phyloP scores from a whole-genome alignment of 108 stramenopile genomes.

The Pseudonitzschia multistriata region DNA sequence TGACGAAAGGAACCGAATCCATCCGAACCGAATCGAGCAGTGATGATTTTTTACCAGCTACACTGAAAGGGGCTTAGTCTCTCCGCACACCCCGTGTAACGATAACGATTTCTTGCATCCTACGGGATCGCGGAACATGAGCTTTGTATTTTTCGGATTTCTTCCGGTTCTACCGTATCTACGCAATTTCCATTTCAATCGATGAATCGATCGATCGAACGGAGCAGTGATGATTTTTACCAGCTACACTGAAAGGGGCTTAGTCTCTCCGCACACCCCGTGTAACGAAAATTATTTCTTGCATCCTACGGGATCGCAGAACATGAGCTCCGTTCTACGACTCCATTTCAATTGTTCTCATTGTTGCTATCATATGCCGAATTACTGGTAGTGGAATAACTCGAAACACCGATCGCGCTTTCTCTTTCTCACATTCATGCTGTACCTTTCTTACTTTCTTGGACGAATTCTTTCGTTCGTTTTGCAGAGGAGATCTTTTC shows the following conservation, averaged over 20 bases:
- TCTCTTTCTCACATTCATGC: not conserved
- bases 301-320: slow-evolving; percentile 14
- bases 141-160: too few species aligned
- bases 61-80: slow-evolving; percentile 18
- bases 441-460: not conserved
- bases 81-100: slow-evolving; percentile 7
- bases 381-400: not conserved
- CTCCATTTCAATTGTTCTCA: not conserved
- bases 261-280: slow-evolving; percentile 13
- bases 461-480: not conserved
- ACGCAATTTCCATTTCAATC: not conserved
- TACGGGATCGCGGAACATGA: slow-evolving; percentile 12
- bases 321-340: not conserved
- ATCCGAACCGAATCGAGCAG: not conserved
- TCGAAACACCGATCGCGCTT: not conserved
- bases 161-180: too few species aligned
- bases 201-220: not conserved
- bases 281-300: slow-evolving; percentile 8
- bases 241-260: slow-evolving; percentile 19
- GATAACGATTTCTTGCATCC: slow-evolving; percentile 13
- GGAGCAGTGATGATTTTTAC: slow-evolving; percentile 13
- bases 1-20: not conserved
- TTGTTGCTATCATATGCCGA: too few species aligned
- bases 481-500: slow-evolving; percentile 59
- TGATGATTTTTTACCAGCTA: slow-evolving; percentile 17